Conservation (phyloP, 1,284 basidiomycete genomes). For the Tranzscheliella williamsii region DNA sequence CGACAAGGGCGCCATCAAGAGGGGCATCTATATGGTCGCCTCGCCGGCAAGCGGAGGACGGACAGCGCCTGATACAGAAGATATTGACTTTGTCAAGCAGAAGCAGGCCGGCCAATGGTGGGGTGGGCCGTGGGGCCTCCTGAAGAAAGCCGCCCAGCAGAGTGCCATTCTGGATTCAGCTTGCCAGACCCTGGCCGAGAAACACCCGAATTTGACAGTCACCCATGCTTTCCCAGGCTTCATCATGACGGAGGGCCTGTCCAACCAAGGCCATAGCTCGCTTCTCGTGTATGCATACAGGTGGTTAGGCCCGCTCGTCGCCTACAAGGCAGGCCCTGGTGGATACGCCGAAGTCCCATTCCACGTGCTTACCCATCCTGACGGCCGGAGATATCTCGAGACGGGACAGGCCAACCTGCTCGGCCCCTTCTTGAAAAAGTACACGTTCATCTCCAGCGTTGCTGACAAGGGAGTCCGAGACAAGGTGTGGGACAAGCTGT, state of each 20-base stretch:
- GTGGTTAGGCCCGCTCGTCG: constrained; percentile 29
- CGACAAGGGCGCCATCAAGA: constrained; percentile 52
- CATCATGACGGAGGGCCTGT: constrained; percentile 49
- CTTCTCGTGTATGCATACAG: constrained; percentile 42
- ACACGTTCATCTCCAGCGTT: constrained; percentile 19
- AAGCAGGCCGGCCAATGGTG: constrained; percentile 28
- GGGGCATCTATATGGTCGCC: constrained; percentile 51
- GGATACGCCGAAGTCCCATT: constrained; percentile 49
- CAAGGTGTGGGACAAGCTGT: constrained; percentile 18
- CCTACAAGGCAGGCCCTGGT: constrained; percentile 18
- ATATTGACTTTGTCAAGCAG: constrained; percentile 48
- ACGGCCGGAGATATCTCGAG: constrained; percentile 34
- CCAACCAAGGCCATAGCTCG: constrained; percentile 54
- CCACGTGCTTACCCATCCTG: constrained; percentile 34
- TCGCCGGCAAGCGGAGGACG: constrained; percentile 49
- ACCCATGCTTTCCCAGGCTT: constrained; percentile 52
- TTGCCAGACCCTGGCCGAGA: constrained; percentile 15
- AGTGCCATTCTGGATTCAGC: constrained; percentile 42
- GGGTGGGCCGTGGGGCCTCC: constrained; percentile 24
- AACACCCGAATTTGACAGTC: constrained; percentile 41
- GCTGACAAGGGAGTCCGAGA: constrained; percentile 4
- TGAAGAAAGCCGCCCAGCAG: constrained; percentile 21
- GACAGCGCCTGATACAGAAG: constrained; percentile 43
- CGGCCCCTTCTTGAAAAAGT: constrained; percentile 18
- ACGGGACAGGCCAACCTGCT: constrained; percentile 34